Evolutionary conservation across 306 rosid genomes (phyloP).

Genomic region (Gillenia trifoliata): DNA sequence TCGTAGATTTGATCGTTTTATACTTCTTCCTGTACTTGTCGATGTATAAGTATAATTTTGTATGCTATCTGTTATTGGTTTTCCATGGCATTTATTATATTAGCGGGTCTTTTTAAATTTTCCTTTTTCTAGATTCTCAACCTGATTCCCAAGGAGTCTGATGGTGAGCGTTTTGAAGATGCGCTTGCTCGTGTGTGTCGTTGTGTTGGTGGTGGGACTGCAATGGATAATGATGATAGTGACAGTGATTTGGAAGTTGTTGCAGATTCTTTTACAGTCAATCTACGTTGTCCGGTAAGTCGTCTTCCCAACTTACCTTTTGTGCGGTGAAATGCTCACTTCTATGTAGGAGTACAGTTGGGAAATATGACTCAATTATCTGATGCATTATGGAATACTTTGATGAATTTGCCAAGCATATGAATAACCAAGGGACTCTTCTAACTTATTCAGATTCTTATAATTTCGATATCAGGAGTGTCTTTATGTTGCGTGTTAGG

Average conservation of each 20-base stretch:
- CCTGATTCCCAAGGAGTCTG: constrained; percentile 75
- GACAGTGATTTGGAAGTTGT: constrained; percentile 98
- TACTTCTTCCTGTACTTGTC: neutral
- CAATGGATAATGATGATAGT: constrained; percentile 70
- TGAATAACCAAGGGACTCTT: neutral
- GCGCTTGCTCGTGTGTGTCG: constrained; percentile 91
- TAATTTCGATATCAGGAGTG: neutral
- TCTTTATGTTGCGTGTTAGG: neutral
- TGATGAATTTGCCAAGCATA: neutral
- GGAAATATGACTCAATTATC: neutral
- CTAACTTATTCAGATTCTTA: neutral
- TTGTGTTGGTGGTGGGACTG: constrained; percentile 77
- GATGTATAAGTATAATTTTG: neutral
- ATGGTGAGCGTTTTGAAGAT: constrained; percentile 81
- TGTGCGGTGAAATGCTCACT: neutral
- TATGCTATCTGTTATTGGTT: neutral
- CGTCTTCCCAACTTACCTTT: neutral
- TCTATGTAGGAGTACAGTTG: neutral
- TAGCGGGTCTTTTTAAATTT: neutral
- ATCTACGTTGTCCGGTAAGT: constrained; percentile 95
- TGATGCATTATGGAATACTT: neutral
- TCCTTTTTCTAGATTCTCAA: constrained; percentile 48
- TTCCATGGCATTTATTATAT: constrained; percentile 8
- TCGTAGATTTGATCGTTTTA: neutral
- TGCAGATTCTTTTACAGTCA: constrained; percentile 78